Percentiles rank a stretch among this genome's conserved stretches.
These are phyloP conservation scores for Penicillium arizonense DNA, from an alignment of 495 filamentous ascomycete genomes.

Conservation along the genomic window DNA sequence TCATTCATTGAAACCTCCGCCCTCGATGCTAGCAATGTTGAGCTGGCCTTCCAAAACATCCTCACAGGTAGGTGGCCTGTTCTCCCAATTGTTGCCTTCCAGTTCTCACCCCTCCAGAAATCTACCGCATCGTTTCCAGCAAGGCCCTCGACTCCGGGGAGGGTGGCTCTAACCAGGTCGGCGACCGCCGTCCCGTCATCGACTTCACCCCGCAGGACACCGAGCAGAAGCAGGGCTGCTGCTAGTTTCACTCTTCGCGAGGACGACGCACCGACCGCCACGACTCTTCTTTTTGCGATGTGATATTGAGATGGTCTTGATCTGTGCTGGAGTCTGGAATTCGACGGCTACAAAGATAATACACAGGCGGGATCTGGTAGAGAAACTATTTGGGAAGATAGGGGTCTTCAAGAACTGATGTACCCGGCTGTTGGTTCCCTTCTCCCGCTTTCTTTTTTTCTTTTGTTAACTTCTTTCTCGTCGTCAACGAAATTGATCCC, in stretches of 20 bases:
- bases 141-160: constrained; percentile 92
- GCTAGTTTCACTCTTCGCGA: constrained; percentile 50
- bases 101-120: constrained; percentile 59
- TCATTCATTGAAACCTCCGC: constrained; percentile 95
- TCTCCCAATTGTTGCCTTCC: not conserved
- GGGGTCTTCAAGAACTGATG: constrained; percentile 16
- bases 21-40: constrained; percentile 97
- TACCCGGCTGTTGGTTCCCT: constrained; percentile 27
- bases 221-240: constrained; percentile 83
- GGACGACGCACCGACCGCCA: constrained; percentile 35
- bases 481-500: constrained; percentile 35
- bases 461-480: constrained; percentile 17
- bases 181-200: constrained; percentile 68
- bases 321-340: constrained; percentile 42
- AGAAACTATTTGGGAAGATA: constrained; percentile 28
- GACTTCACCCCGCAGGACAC: constrained; percentile 77
- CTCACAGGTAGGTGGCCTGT: constrained; percentile 74
- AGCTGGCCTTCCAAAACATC: constrained; percentile 99
- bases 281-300: constrained; percentile 43
- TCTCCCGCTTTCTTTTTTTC: constrained; percentile 21
- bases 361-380: constrained; percentile 40
- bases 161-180: constrained; percentile 67
- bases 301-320: constrained; percentile 43
- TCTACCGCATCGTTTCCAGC: constrained; percentile 98
- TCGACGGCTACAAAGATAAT: constrained; percentile 39